A percentile compares a stretch with the other conserved stretches of the same genome.
Evolutionary conservation across 2,329 filamentous ascomycete species (phyloP).

Genomic region (Aspergillus unguis): DNA sequence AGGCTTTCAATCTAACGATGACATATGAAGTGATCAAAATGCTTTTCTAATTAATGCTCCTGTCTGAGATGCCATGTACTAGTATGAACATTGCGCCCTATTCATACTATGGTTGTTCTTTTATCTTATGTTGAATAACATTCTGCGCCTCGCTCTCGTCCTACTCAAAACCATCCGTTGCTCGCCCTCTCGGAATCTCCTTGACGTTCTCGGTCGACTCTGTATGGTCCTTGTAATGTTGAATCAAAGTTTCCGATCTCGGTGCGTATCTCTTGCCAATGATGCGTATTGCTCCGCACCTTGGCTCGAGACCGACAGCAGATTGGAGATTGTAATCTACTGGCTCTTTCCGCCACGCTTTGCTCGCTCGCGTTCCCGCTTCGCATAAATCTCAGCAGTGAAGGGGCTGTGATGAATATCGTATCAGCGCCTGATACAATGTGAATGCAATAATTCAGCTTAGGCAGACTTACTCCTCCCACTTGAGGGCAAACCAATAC

Average conservation of each 20-base stretch:
- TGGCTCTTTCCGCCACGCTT: slow-evolving; percentile 38
- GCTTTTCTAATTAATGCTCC: too few relatives aligned
- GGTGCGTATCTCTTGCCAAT: too few relatives aligned
- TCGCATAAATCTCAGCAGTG: slow-evolving; percentile 87
- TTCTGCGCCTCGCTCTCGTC: not conserved
- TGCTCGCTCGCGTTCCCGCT: slow-evolving; percentile 50
- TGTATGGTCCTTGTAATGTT: slow-evolving; percentile 20
- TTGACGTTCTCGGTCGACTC: not conserved
- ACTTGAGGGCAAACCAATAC: slow-evolving; percentile 76
- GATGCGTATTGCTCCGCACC: too few relatives aligned
- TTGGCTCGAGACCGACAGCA: too few relatives aligned
- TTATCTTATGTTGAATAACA: slow-evolving; percentile 10
- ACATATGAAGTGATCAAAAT: too few relatives aligned
- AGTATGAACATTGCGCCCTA: not conserved
- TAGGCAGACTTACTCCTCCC: slow-evolving; percentile 64
- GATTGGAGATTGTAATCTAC: slow-evolving; percentile 17
- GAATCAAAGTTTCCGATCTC: slow-evolving; percentile 23
- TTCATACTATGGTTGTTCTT: not conserved
- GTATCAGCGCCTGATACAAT: too few relatives aligned
- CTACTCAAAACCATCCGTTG: not conserved
- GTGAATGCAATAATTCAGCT: too few relatives aligned
- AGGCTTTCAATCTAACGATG: too few relatives aligned
- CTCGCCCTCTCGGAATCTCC: too few relatives aligned
- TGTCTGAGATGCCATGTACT: not conserved
- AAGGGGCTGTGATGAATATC: slow-evolving; percentile 59